These are phyloP conservation scores for Coemansia erecta DNA, from an alignment of 192 early-diverging fungal genomes.

Conservation along the genomic window DNA sequence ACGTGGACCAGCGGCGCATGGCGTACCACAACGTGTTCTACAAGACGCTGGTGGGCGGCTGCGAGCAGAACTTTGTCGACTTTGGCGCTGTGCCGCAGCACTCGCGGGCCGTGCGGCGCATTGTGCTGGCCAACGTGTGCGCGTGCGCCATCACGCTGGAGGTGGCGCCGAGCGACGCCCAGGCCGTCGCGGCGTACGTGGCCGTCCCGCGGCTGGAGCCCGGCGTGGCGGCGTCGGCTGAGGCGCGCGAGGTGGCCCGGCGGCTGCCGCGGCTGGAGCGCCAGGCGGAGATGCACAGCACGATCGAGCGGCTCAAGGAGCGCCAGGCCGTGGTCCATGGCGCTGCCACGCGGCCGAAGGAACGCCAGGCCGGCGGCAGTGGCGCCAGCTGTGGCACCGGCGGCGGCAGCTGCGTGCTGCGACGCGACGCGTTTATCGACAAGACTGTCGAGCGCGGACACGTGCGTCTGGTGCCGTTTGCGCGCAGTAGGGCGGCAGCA, in stretches of 20 bases:
- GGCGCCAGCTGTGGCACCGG: constrained; percentile 1
- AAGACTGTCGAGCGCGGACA: constrained; percentile 42
- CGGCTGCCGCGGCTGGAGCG: constrained; percentile 45
- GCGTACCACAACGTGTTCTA: constrained; percentile 98
- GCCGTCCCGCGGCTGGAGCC: constrained; percentile 9
- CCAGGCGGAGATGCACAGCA: constrained; percentile 49
- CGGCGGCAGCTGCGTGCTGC: constrained; percentile 1
- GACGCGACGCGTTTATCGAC: constrained; percentile 38
- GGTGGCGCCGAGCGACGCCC: constrained; percentile 41
- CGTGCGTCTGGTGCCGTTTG: constrained; percentile 41
- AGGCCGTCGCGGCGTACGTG: constrained; percentile 24
- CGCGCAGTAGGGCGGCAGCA: not conserved
- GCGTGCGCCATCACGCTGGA: constrained; percentile 33
- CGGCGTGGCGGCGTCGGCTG: constrained; percentile 8
- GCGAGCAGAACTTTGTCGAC: constrained; percentile 90
- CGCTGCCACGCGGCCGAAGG: not conserved
- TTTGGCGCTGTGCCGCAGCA: constrained; percentile 89
- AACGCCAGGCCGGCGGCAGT: not conserved
- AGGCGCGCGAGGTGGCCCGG: constrained; percentile 26
- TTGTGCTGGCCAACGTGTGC: constrained; percentile 86
- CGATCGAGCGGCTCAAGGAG: constrained; percentile 38
- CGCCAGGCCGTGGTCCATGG: constrained; percentile 1
- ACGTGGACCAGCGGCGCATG: constrained; percentile 95
- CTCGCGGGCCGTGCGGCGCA: constrained; percentile 69
- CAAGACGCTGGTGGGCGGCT: constrained; percentile 73